Evolutionary conservation across 1,284 basidiomycete species (phyloP), one percentile per base, ranked within the genome.

Genomic region (Ceratobasidium sp.): DNA sequence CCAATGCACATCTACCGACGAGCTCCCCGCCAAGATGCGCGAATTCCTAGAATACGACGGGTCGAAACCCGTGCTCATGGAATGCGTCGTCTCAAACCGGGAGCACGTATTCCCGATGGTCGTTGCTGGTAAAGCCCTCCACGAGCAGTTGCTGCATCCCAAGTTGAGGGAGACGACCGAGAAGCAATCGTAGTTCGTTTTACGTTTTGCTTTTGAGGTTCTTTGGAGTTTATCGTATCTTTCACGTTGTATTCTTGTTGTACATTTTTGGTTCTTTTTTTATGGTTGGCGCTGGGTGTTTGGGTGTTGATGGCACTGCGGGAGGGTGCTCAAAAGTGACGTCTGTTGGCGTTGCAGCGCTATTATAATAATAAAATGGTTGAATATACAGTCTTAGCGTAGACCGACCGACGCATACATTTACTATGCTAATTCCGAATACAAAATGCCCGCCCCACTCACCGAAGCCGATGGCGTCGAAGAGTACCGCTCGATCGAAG

Each of bases 61-160:
- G 78, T 87, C 87, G 75, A 93, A 90, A 84, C 97, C 97, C 1
- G 89, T 99, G 57, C 83, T 99, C 77, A 87, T 99, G 86, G 97
- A 99, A 84, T 97, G 95, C 81, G 75, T 93, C 74, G 94, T 98
- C 45, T 91, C 93, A 82, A 89, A 87, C 80, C 91, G 90, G 79
- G 97, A 98, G 85, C 96, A 98, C 82, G 96, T 98, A 75, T 98
- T 95, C 89, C 97, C 94, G 15, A 96, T 95, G 93, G 93, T 95
- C 31, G 89, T 93, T 7, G 95, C 95, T 47, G 96, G 95, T 63
- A 96, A 95, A 83, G 95, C 95, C 65, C 86, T 98, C 64, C 93
- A 98, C 81, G 95, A 98, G 84, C 93, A 93, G 82, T 84, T 95
- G 79, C 80, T 93, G 71, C 91, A 93, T 80, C 89, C 90, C 11